These are phyloP conservation scores for Rhododendron mucronatum DNA, from an alignment of 148 eudicot species.

Conservation along the genomic window DNA sequence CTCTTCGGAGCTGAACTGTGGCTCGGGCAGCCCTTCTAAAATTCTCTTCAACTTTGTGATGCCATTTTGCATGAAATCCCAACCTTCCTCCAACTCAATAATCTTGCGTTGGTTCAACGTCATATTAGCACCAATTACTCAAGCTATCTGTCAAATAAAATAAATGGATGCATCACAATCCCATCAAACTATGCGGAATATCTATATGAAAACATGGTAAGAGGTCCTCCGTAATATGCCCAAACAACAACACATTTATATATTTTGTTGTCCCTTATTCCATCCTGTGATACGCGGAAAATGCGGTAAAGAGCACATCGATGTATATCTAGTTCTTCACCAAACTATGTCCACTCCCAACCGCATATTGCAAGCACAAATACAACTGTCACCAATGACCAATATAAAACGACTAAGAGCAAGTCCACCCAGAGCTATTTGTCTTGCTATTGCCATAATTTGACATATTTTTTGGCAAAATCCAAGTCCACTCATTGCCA, in stretches of 20 bases:
- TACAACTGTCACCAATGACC: not conserved
- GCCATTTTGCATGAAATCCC: constrained; percentile 28
- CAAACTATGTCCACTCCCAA: not conserved
- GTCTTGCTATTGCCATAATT: not conserved
- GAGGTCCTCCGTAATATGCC: not conserved
- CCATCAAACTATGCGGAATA: not conserved
- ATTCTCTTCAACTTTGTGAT: constrained; percentile 30
- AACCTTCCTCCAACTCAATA: constrained; percentile 33
- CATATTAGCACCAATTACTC: not conserved
- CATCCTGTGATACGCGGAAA: not conserved
- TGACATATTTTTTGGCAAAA: not conserved
- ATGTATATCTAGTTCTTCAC: not conserved
- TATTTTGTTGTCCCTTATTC: not conserved
- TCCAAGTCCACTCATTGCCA: not conserved
- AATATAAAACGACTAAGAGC: not conserved
- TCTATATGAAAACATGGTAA: not conserved
- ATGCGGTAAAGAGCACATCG: not conserved
- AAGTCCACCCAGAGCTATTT: not conserved
- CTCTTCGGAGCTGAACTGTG: constrained; percentile 31
- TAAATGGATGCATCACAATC: not conserved
- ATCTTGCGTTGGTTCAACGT: constrained; percentile 13
- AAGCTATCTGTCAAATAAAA: constrained; percentile 1
- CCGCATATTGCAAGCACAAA: not conserved
- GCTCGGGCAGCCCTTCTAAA: constrained; percentile 27
- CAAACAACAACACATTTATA: not conserved